Evolutionary conservation across 495 filamentous ascomycete genomes (phyloP).

Genomic region (Penicillium daleae): DNA sequence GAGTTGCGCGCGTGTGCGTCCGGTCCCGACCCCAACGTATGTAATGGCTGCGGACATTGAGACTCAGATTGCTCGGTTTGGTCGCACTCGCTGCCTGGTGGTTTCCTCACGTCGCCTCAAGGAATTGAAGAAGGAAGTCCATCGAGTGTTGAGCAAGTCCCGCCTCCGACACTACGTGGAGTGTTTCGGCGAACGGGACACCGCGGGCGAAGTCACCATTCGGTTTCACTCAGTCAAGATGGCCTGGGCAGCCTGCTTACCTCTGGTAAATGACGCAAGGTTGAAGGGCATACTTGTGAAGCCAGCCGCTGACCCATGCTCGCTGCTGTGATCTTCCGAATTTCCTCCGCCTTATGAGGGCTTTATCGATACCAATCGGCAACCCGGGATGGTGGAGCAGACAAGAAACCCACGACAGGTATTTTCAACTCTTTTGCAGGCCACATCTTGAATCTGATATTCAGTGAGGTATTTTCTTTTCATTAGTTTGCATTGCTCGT

Average conservation of each 20-base stretch:
- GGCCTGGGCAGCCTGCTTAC: conserved; percentile 23
- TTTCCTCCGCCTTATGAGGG: conserved; percentile 1
- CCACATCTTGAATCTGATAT: background rate
- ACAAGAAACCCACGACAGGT: background rate
- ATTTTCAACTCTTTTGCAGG: background rate
- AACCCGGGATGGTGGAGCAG: background rate
- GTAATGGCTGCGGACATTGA: conserved; percentile 27
- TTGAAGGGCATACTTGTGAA: background rate
- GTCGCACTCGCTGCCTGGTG: conserved; percentile 35
- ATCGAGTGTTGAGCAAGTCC: conserved; percentile 13
- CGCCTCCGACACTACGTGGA: conserved; percentile 24
- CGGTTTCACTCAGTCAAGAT: conserved; percentile 39
- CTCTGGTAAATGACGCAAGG: conserved; percentile 4
- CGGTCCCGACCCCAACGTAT: conserved; percentile 41
- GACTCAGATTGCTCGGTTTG: conserved; percentile 24
- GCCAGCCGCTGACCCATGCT: conserved; percentile 3
- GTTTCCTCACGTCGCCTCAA: conserved; percentile 9
- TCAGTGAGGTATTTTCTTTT: background rate
- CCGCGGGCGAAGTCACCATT: conserved; percentile 19
- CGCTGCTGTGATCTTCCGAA: background rate
- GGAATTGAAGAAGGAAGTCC: background rate
- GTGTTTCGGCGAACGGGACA: conserved; percentile 22
- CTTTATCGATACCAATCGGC: conserved; percentile 5
- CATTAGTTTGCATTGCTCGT: background rate
- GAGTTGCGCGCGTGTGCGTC: conserved; percentile 22